These are phyloP conservation scores for Backusella circina DNA, from an alignment of 192 early-diverging fungal species.

Conservation along the genomic window DNA sequence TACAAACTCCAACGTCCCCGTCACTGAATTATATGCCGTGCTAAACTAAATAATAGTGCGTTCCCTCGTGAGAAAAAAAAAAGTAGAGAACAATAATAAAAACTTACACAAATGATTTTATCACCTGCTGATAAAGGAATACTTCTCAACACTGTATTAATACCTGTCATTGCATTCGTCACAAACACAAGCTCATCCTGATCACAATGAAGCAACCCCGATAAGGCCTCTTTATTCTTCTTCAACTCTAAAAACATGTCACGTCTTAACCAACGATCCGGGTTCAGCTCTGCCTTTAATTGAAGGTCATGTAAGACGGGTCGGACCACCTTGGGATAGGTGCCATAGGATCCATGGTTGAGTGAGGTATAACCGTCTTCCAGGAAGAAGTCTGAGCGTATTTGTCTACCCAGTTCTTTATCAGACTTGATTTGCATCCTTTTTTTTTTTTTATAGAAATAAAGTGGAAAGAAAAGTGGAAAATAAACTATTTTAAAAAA, in stretches of 20 bases:
- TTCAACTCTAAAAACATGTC: slow-evolving; percentile 30
- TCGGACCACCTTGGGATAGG: slow-evolving; percentile 23
- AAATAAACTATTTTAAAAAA: neutral
- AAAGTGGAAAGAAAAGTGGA: neutral
- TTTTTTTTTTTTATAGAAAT: neutral
- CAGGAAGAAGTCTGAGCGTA: slow-evolving; percentile 46
- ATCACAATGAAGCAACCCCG: slow-evolving; percentile 44
- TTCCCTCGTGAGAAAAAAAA: neutral
- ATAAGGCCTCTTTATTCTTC: slow-evolving; percentile 33
- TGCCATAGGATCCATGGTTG: slow-evolving; percentile 69
- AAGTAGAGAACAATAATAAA: neutral
- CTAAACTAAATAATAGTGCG: slow-evolving; percentile 43
- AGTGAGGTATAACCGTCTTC: slow-evolving; percentile 44
- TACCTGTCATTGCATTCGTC: slow-evolving; percentile 51
- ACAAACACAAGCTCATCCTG: slow-evolving; percentile 54
- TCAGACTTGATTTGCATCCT: neutral
- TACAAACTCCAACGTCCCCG: slow-evolving; percentile 42
- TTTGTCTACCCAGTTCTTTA: slow-evolving; percentile 36
- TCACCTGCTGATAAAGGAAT: slow-evolving; percentile 40
- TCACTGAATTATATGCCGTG: slow-evolving; percentile 53
- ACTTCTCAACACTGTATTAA: slow-evolving; percentile 52
- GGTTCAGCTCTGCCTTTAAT: slow-evolving; percentile 31
- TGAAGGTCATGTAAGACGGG: slow-evolving; percentile 19
- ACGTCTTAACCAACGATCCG: slow-evolving; percentile 51
- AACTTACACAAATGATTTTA: slow-evolving; percentile 28